A percentile compares a stretch with the other conserved stretches of the same genome.
Evolutionary conservation across 257 asterid genomes (phyloP).

Genomic region (Lithospermum erythrorhizon): DNA sequence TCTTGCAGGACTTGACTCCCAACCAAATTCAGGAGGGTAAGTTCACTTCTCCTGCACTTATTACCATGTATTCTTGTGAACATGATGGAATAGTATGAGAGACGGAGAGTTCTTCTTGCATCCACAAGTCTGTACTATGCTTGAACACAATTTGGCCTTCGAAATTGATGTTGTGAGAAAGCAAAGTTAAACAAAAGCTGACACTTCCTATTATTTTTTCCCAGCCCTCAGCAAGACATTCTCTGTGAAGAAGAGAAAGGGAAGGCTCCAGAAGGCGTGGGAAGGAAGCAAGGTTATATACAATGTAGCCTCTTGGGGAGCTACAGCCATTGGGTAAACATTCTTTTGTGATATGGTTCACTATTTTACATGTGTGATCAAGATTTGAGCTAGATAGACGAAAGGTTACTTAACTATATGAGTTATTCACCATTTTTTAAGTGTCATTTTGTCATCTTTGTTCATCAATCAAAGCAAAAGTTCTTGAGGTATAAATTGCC

Average conservation of each 20-base stretch:
- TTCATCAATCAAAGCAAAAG: too few species aligned
- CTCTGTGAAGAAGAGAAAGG: constrained; percentile 69
- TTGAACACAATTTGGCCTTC: not conserved
- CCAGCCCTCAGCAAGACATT: constrained; percentile 94
- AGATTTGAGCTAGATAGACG: not conserved
- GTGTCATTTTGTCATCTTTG: not conserved
- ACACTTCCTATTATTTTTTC: constrained; percentile 22
- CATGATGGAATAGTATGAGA: not conserved
- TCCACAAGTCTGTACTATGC: not conserved
- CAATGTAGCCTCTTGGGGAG: constrained; percentile 99
- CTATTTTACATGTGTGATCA: constrained; percentile 1
- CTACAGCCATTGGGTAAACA: constrained; percentile 95
- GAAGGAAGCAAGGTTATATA: constrained; percentile 93
- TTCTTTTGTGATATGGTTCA: constrained; percentile 10
- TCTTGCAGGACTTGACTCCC: constrained; percentile 82
- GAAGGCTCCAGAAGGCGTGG: constrained; percentile 94
- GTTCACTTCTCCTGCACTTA: constrained; percentile 18
- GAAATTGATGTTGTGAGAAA: not conserved
- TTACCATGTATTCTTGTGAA: not conserved
- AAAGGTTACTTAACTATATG: not conserved
- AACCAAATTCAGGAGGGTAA: constrained; percentile 91
- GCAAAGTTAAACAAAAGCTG: constrained; percentile 3
- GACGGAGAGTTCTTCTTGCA: not conserved
- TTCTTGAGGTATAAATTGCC: too few species aligned
- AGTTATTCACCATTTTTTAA: not conserved